Conservation (phyloP, 306 rosid species). For the Cicer cuneatum region DNA sequence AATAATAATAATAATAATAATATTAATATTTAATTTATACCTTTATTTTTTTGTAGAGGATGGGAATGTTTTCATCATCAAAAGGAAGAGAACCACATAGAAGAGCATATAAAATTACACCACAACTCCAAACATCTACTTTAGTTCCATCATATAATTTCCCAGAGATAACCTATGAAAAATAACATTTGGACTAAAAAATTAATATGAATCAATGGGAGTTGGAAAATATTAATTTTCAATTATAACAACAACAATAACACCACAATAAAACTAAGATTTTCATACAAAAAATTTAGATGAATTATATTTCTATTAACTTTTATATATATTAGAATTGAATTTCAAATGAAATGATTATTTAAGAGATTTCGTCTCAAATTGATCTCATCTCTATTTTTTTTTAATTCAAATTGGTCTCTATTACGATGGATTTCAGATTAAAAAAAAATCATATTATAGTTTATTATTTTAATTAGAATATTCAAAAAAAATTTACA, state of each 20-base stretch:
- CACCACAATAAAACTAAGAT: neutral
- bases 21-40: constrained; percentile 33
- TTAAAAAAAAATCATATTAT: too few relatives aligned
- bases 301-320: neutral
- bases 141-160: constrained; percentile 58
- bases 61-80: constrained; percentile 85
- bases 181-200: constrained; percentile 14
- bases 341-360: neutral
- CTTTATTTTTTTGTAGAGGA: constrained; percentile 82
- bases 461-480: too few relatives aligned
- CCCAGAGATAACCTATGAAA: constrained; percentile 54
- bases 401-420: too few relatives aligned
- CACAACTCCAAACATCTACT: constrained; percentile 65
- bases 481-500: too few relatives aligned
- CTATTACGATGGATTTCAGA: too few relatives aligned
- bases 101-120: constrained; percentile 89
- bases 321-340: neutral
- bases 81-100: constrained; percentile 93
- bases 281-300: neutral
- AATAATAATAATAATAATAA: neutral
- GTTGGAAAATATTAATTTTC: constrained; percentile 3
- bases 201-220: neutral
- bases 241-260: constrained; percentile 5
- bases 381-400: too few relatives aligned
- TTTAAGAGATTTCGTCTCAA: neutral